These are phyloP conservation scores for Diaporthe vexans DNA, from an alignment of 2,329 filamentous ascomycete species.

Conservation along the genomic window DNA sequence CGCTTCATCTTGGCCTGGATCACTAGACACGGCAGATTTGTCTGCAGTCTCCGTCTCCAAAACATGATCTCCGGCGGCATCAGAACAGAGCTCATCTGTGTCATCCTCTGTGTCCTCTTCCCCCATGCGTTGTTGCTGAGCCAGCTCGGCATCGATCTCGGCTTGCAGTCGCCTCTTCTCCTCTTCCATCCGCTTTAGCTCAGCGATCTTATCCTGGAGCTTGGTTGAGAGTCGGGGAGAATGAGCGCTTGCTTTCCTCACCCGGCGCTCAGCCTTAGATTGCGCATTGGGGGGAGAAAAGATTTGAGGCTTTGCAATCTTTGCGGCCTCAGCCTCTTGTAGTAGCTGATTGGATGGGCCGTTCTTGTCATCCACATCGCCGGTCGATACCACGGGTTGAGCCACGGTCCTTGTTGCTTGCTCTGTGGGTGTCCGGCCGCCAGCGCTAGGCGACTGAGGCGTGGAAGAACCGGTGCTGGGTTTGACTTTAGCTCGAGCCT, in stretches of 20 bases:
- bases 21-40: neutral
- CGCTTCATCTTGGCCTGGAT: neutral
- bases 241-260: conserved; percentile 55
- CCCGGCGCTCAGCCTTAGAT: conserved; percentile 46
- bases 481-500: conserved; percentile 63
- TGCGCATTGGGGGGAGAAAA: neutral
- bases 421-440: conserved; percentile 49
- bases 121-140: conserved; percentile 46
- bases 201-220: conserved; percentile 62
- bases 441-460: conserved; percentile 48
- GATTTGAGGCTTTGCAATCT: conserved; percentile 47
- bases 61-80: conserved; percentile 53
- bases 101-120: conserved; percentile 44
- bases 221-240: conserved; percentile 55
- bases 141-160: conserved; percentile 57
- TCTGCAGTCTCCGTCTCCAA: neutral
- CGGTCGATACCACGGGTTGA: conserved; percentile 43
- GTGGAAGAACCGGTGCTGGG: conserved; percentile 52
- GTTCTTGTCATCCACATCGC: conserved; percentile 43
- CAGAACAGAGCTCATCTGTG: conserved; percentile 50
- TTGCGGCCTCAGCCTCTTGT: conserved; percentile 46
- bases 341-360: conserved; percentile 46
- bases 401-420: conserved; percentile 41
- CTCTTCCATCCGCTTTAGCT: conserved; percentile 59
- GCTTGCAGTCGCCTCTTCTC: conserved; percentile 65